A percentile compares a stretch with the other conserved stretches of the same genome.
Conservation (phyloP, 768 basidiomycete species). For the Xanthoconium purpureum region DNA sequence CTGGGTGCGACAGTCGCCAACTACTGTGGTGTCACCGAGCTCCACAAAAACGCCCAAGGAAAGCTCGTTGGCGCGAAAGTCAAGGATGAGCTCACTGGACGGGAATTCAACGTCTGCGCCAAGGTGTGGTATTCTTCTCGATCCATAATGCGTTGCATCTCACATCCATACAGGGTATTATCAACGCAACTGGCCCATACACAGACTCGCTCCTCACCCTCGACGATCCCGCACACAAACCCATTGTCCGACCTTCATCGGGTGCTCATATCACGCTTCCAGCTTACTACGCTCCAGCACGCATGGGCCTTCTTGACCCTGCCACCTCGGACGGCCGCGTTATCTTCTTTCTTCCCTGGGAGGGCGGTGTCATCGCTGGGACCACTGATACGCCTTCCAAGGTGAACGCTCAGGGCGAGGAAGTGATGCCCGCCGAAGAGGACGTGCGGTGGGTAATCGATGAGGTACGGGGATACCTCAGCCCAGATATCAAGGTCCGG, state of each 20-base stretch:
- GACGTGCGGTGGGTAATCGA: conserved; percentile 97
- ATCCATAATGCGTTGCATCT: neutral
- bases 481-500: conserved; percentile 89
- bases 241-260: conserved; percentile 89
- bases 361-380: conserved; percentile 95
- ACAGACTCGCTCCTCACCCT: conserved; percentile 79
- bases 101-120: conserved; percentile 77
- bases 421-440: conserved; percentile 84
- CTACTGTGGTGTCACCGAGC: conserved; percentile 78
- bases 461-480: conserved; percentile 86
- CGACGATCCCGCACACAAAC: conserved; percentile 71
- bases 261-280: conserved; percentile 97
- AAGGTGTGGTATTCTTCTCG: conserved; percentile 45
- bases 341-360: conserved; percentile 99
- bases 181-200: conserved; percentile 98
- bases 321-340: conserved; percentile 94
- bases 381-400: conserved; percentile 85
- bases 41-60: conserved; percentile 66
- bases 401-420: conserved; percentile 50
- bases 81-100: conserved; percentile 78
- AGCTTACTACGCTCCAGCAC: conserved; percentile 92
- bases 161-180: conserved; percentile 57
- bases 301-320: conserved; percentile 94
- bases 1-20: conserved; percentile 86
- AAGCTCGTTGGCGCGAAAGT: conserved; percentile 72